phyloP scores from a whole-genome alignment of 768 basidiomycete species.

The Mycena rosella region DNA sequence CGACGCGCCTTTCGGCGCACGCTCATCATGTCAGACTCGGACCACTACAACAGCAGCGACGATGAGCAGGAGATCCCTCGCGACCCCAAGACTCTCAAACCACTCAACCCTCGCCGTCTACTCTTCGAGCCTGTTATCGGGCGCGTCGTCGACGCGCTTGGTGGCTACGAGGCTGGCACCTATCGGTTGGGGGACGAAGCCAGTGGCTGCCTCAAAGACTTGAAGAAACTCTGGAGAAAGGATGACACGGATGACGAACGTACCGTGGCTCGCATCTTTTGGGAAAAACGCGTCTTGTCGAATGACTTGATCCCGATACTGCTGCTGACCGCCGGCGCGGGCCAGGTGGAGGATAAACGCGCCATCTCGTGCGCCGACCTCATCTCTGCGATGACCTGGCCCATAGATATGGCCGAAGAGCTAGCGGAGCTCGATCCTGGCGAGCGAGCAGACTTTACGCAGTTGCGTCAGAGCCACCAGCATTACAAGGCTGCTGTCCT shows the following conservation, averaged over 20 bases:
- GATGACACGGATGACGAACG: conserved; percentile 98
- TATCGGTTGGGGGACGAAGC: conserved; percentile 88
- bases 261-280: conserved; percentile 94
- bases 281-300: conserved; percentile 85
- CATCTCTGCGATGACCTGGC: conserved; percentile 99
- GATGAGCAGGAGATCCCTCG: conserved; percentile 26
- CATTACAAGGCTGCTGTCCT: conserved; percentile 90
- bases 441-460: conserved; percentile 89
- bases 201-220: conserved; percentile 89
- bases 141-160: conserved; percentile 84
- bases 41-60: conserved; percentile 30
- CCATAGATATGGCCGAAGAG: conserved; percentile 95
- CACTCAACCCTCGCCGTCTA: conserved; percentile 49
- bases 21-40: conserved; percentile 31
- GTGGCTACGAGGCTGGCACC: conserved; percentile 73
- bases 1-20: conserved; percentile 17
- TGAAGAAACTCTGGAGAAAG: conserved; percentile 96
- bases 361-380: conserved; percentile 89
- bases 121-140: conserved; percentile 77
- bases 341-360: conserved; percentile 83
- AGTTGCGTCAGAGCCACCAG: conserved; percentile 82
- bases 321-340: conserved; percentile 82
- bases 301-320: conserved; percentile 93
- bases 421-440: conserved; percentile 89
- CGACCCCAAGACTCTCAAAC: conserved; percentile 26